phyloP scores from a whole-genome alignment of 805 yeast species.

The Candida qinlingensis region DNA sequence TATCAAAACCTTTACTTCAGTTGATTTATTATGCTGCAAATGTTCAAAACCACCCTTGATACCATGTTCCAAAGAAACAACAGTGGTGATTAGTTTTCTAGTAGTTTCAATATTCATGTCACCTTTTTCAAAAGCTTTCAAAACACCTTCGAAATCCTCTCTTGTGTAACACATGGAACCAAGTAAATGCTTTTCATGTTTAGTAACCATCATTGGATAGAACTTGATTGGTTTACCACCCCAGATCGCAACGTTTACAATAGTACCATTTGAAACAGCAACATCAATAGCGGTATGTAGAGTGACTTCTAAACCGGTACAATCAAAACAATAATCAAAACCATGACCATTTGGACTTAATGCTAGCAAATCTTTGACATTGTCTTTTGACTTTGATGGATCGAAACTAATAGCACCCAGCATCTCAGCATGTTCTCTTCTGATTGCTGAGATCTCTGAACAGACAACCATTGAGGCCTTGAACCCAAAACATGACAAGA shows the following conservation, averaged over 20 bases:
- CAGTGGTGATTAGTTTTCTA: constrained; percentile 48
- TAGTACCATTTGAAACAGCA: constrained; percentile 46
- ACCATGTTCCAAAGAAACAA: constrained; percentile 43
- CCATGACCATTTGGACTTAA: constrained; percentile 40
- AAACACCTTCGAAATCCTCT: constrained; percentile 52
- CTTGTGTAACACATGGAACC: constrained; percentile 61
- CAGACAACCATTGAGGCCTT: constrained; percentile 40
- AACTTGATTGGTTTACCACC: constrained; percentile 43
- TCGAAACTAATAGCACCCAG: constrained; percentile 46
- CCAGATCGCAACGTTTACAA: constrained; percentile 67
- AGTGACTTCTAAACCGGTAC: constrained; percentile 51
- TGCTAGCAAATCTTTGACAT: constrained; percentile 32
- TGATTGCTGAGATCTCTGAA: constrained; percentile 42
- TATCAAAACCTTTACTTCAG: constrained; percentile 49
- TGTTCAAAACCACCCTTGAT: constrained; percentile 49
- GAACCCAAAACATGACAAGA: constrained; percentile 45
- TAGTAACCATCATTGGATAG: constrained; percentile 51
- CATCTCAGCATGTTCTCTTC: constrained; percentile 44
- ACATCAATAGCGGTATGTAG: constrained; percentile 46
- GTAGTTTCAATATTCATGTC: constrained; percentile 39
- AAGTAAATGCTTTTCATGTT: constrained; percentile 47
- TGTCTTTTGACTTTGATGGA: constrained; percentile 36
- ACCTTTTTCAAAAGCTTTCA: constrained; percentile 44
- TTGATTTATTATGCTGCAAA: constrained; percentile 46
- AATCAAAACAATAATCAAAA: constrained; percentile 45